Percentiles rank a stretch among this genome's conserved stretches.
These are phyloP conservation scores for Aspergillus ostianus DNA, from an alignment of 495 filamentous ascomycete genomes.

Conservation along the genomic window DNA sequence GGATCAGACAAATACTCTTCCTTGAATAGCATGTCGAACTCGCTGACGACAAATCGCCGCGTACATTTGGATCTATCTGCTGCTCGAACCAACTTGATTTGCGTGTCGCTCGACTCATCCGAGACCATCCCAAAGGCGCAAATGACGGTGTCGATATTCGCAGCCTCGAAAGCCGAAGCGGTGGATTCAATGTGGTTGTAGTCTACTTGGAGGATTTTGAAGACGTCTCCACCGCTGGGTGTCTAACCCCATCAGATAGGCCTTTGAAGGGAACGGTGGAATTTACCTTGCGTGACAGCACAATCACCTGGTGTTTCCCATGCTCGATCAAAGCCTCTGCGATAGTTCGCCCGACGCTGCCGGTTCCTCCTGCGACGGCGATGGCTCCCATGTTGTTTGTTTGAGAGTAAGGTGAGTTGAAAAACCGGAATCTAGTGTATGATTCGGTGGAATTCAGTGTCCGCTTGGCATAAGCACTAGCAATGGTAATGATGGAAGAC, in stretches of 20 bases:
- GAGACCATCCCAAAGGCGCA: constrained; percentile 17
- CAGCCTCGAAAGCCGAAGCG: constrained; percentile 31
- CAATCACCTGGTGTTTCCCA: constrained; percentile 32
- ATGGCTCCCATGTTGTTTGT: constrained; percentile 29
- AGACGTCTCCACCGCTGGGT: not conserved
- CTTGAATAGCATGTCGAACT: constrained; percentile 11
- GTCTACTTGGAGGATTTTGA: constrained; percentile 23
- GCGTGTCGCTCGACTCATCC: constrained; percentile 4
- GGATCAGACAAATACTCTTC: constrained; percentile 2
- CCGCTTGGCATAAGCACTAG: not conserved
- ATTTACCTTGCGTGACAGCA: constrained; percentile 35
- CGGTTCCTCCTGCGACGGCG: constrained; percentile 45
- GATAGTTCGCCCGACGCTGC: constrained; percentile 37
- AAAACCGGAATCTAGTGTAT: not conserved
- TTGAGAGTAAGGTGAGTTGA: not conserved
- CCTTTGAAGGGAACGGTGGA: not conserved
- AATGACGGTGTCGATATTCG: constrained; percentile 43
- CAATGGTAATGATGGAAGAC: not conserved
- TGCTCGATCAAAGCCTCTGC: constrained; percentile 32
- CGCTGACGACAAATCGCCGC: constrained; percentile 36
- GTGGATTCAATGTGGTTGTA: constrained; percentile 30
- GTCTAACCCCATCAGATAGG: constrained; percentile 9
- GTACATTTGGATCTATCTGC: constrained; percentile 34
- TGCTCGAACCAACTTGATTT: constrained; percentile 33
- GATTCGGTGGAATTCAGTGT: not conserved